These are phyloP conservation scores for Dendrobium nobile DNA, from an alignment of 106 monocot genomes.

Conservation along the genomic window DNA sequence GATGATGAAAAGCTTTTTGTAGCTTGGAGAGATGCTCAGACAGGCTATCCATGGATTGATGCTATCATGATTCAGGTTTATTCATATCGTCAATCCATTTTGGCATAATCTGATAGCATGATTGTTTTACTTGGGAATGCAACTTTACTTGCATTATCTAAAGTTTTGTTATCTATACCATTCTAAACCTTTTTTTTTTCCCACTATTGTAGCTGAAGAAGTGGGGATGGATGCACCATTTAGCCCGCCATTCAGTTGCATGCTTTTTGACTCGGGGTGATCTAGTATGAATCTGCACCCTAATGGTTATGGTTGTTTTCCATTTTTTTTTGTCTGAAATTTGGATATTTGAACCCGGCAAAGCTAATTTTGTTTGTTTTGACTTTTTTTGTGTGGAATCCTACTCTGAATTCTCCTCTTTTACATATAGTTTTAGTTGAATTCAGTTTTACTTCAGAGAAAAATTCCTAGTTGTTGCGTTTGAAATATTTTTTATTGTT, in stretches of 20 bases:
- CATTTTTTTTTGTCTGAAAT: no score
- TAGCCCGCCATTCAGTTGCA: slow-evolving; percentile 86
- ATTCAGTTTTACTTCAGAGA: no score
- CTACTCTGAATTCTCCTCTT: no score
- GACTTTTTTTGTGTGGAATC: no score
- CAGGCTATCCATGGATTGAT: slow-evolving; percentile 97
- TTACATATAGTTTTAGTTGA: no score
- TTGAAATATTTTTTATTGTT: no score
- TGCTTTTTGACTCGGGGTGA: slow-evolving; percentile 91
- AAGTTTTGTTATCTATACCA: not conserved
- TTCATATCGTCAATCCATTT: not conserved
- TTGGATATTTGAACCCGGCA: no score
- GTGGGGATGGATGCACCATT: slow-evolving; percentile 98
- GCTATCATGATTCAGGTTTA: slow-evolving; percentile 89
- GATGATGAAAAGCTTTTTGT: slow-evolving; percentile 56
- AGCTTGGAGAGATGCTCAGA: slow-evolving; percentile 82
- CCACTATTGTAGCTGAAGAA: slow-evolving; percentile 49
- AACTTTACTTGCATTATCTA: no score
- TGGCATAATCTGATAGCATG: not conserved
- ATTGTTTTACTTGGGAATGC: not conserved
- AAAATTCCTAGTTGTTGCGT: no score
- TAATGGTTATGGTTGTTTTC: not conserved
- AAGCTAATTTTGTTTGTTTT: no score
- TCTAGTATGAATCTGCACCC: slow-evolving; percentile 36
- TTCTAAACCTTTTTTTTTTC: not conserved